A percentile compares a stretch with the other conserved stretches of the same genome.
These are phyloP conservation scores for Pleurotus salmoneostramineus DNA, from an alignment of 768 basidiomycete species.

Conservation along the genomic window DNA sequence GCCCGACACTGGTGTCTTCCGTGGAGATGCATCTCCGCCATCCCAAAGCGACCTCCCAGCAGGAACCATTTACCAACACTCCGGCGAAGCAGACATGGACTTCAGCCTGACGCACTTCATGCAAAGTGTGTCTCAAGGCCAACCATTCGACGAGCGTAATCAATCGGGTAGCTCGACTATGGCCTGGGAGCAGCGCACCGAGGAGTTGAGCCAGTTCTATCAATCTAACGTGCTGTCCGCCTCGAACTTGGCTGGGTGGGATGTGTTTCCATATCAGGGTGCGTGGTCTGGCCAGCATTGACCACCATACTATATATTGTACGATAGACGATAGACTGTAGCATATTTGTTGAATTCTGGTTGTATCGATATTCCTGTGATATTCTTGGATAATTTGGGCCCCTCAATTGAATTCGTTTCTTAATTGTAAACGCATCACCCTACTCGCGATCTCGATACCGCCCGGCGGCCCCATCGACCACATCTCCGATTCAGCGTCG, in stretches of 20 bases:
- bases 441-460: conserved; percentile 4
- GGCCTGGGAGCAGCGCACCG: neutral
- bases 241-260: neutral
- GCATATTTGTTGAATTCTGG: neutral
- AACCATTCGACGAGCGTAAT: neutral
- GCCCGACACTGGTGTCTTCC: conserved; percentile 34
- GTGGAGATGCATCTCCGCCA: conserved; percentile 9
- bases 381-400: neutral
- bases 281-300: neutral
- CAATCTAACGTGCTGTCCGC: neutral
- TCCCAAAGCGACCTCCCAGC: conserved; percentile 8
- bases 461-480: neutral
- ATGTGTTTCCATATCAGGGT: neutral
- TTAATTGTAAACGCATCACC: neutral
- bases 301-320: neutral
- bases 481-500: conserved; percentile 1
- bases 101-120: conserved; percentile 45
- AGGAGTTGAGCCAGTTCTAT: conserved; percentile 3
- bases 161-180: neutral
- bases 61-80: conserved; percentile 16
- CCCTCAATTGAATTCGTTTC: neutral
- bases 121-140: conserved; percentile 28
- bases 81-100: conserved; percentile 37
- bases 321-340: neutral
- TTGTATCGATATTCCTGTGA: neutral